Conservation (phyloP, 306 rosid species). For the Vigna hirtella region DNA sequence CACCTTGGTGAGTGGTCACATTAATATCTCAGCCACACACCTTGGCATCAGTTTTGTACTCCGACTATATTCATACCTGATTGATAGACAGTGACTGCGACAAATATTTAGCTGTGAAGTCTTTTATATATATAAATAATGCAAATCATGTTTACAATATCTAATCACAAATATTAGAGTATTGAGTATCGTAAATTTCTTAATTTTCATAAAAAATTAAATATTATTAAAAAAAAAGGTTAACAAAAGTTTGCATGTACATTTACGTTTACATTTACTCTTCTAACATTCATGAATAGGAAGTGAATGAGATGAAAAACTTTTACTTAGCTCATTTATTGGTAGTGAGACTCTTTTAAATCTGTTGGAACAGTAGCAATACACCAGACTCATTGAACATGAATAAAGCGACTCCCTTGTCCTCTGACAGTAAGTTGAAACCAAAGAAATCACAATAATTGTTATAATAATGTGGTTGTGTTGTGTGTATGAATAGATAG, state of each 20-base stretch:
- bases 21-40: not conserved
- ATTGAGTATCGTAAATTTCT: too few species aligned
- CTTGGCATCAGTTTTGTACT: not conserved
- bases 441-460: not conserved
- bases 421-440: not conserved
- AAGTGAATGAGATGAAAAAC: too few species aligned
- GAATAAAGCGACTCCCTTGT: not conserved
- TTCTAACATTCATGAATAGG: too few species aligned
- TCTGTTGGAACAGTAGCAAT: too few species aligned
- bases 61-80: not conserved
- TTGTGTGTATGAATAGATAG: not conserved
- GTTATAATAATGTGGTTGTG: not conserved
- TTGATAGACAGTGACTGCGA: not conserved
- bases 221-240: too few species aligned
- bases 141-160: too few species aligned
- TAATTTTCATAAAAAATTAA: too few species aligned
- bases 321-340: too few species aligned
- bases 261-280: too few species aligned
- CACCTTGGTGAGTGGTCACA: not conserved
- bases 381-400: not conserved
- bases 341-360: too few species aligned
- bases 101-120: not conserved
- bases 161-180: too few species aligned
- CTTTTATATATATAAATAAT: not conserved
- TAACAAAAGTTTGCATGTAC: too few species aligned